A percentile compares a stretch with the other conserved stretches of the same genome.
Conservation (phyloP, 2,329 filamentous ascomycete species). For the Colletotrichum sp. region DNA sequence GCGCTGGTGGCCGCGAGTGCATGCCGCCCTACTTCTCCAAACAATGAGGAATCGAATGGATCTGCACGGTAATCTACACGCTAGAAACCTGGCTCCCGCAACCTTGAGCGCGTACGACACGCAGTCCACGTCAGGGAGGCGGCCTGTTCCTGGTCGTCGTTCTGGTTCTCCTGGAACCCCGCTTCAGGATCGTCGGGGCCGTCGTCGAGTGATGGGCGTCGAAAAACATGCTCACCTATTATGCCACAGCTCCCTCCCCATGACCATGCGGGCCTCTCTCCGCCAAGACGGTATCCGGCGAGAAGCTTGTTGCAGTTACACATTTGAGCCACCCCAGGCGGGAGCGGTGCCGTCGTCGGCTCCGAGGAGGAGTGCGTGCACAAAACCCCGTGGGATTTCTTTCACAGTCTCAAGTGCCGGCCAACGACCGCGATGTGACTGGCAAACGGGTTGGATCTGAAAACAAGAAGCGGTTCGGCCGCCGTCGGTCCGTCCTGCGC, state of each 20-base stretch:
- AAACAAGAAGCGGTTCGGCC: not conserved
- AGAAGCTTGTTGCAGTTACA: not conserved
- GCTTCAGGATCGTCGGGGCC: not conserved
- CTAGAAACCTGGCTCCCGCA: not conserved
- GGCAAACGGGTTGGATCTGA: not conserved
- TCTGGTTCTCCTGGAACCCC: not conserved
- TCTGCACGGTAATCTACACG: conserved; percentile 1
- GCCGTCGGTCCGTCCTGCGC: not conserved
- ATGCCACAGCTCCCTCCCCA: not conserved
- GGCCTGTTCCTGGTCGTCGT: not conserved
- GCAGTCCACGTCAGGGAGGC: not conserved
- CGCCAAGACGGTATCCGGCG: conserved; percentile 13
- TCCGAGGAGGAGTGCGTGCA: not conserved
- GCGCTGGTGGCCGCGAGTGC: not conserved
- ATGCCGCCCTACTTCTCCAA: not conserved
- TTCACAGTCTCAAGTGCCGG: not conserved
- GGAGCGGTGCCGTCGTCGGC: not conserved
- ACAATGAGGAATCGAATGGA: not conserved
- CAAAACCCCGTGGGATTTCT: not conserved
- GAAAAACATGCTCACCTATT: not conserved
- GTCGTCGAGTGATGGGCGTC: not conserved
- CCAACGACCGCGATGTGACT: not conserved
- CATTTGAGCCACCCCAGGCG: not conserved
- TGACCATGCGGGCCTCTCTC: not conserved
- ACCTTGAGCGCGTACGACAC: not conserved